Evolutionary conservation across 2,329 filamentous ascomycete genomes (phyloP).

Genomic region (Neurospora sp.): DNA sequence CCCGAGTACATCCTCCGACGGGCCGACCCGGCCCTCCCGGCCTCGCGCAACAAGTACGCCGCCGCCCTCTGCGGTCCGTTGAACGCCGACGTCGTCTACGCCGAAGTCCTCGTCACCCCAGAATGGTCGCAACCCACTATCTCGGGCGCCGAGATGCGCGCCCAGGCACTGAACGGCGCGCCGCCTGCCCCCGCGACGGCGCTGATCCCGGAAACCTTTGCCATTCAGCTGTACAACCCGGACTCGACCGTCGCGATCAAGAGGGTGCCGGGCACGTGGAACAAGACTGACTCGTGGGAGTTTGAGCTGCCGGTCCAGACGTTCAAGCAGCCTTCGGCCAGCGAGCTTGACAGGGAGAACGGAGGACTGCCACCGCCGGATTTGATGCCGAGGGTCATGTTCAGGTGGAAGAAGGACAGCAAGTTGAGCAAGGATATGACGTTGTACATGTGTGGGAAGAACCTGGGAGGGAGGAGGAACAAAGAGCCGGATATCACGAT

Average conservation of each 20-base stretch:
- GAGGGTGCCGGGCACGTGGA: conserved; percentile 67
- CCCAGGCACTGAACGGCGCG: conserved; percentile 30
- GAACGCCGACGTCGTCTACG: conserved; percentile 73
- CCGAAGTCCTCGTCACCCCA: conserved; percentile 73
- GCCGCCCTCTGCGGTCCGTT: conserved; percentile 76
- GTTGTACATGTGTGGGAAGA: conserved; percentile 75
- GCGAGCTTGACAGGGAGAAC: conserved; percentile 64
- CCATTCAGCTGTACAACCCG: conserved; percentile 87
- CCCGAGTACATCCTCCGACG: conserved; percentile 74
- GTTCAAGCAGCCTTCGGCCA: conserved; percentile 71
- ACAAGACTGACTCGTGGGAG: conserved; percentile 71
- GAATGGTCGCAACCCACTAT: conserved; percentile 78
- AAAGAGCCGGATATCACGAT: conserved; percentile 93
- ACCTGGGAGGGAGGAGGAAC: conserved; percentile 61
- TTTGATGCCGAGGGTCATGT: conserved; percentile 64
- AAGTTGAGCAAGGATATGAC: conserved; percentile 79
- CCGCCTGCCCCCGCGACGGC: conserved; percentile 52
- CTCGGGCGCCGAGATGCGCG: conserved; percentile 69
- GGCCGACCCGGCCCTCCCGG: conserved; percentile 56
- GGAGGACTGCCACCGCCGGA: conserved; percentile 35
- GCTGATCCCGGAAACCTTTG: conserved; percentile 66
- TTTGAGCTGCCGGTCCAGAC: conserved; percentile 84
- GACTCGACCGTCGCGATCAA: conserved; percentile 70
- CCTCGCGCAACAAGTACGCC: conserved; percentile 75
- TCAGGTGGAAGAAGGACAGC: conserved; percentile 84